Conservation (phyloP, 352 stramenopile species). For the Phytopythium delawarense region DNA sequence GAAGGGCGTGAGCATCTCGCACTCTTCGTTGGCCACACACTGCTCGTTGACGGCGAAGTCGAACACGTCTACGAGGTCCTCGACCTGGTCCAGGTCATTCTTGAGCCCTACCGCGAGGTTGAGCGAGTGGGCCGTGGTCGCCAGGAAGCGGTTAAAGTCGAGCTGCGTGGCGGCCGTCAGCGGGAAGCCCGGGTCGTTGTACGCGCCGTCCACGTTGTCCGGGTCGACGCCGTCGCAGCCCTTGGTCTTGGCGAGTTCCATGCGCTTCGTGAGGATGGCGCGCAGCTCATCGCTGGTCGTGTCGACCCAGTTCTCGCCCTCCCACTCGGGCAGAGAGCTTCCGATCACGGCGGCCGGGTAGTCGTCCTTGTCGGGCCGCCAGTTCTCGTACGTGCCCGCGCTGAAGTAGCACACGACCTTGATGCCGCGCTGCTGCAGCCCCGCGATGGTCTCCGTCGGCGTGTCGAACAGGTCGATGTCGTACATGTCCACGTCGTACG, state of each 20-base stretch:
- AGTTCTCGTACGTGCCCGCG: conserved; percentile 47
- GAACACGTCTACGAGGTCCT: conserved; percentile 31
- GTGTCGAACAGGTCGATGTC: conserved; percentile 41
- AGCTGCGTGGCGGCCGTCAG: conserved; percentile 35
- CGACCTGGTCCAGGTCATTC: conserved; percentile 43
- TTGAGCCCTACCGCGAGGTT: conserved; percentile 47
- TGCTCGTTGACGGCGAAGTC: conserved; percentile 64
- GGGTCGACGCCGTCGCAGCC: conserved; percentile 52
- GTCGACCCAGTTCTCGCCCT: conserved; percentile 36
- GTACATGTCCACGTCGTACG: conserved; percentile 29
- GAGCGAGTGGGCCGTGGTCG: conserved; percentile 30
- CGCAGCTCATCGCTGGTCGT: conserved; percentile 26
- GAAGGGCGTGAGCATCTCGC: conserved; percentile 31
- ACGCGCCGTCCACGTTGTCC: conserved; percentile 51
- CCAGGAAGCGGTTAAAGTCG: conserved; percentile 46
- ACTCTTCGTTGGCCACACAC: conserved; percentile 51
- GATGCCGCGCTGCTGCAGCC: conserved; percentile 20
- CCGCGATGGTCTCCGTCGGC: conserved; percentile 19
- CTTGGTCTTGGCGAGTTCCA: conserved; percentile 38
- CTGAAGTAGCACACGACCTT: conserved; percentile 62
- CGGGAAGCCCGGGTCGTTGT: conserved; percentile 29
- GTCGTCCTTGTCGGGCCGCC: conserved; percentile 34
- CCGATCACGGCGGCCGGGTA: conserved; percentile 35
- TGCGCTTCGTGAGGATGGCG: conserved; percentile 35
- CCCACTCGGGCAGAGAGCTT: conserved; percentile 23